phyloP scores from a whole-genome alignment of 345 rosid species.

The Durio zibethinus region DNA sequence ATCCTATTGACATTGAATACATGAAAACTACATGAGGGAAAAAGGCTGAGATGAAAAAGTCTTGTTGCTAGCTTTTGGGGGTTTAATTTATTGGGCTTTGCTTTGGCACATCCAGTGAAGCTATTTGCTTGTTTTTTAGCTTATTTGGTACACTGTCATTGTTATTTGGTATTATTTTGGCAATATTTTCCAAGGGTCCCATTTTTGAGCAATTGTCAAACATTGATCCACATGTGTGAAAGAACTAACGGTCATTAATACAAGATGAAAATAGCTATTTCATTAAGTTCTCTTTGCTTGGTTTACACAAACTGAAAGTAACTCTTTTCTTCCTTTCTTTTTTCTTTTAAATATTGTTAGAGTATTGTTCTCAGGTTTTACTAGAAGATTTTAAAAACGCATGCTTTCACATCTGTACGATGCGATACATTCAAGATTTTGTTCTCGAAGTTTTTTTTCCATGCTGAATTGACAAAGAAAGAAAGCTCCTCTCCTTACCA shows the following conservation, averaged over 20 bases:
- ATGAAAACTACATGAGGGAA: constrained; percentile 34
- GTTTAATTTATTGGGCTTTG: background rate
- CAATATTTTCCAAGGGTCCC: constrained; percentile 27
- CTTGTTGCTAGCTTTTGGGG: constrained; percentile 27
- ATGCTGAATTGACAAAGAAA: no score
- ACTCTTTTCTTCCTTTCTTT: background rate
- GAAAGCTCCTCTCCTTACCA: no score
- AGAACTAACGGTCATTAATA: constrained; percentile 19
- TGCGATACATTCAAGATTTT: no score
- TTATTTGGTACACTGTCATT: constrained; percentile 27
- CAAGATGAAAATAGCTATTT: background rate
- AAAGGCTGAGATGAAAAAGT: constrained; percentile 37
- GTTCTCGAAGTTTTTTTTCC: no score
- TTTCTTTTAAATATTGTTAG: no score
- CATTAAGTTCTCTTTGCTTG: background rate
- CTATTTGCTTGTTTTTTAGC: constrained; percentile 34
- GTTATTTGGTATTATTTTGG: constrained; percentile 28
- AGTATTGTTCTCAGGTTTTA: no score
- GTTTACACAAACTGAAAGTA: constrained; percentile 4
- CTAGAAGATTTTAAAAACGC: no score
- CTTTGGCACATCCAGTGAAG: constrained; percentile 45
- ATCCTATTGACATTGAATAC: constrained; percentile 18
- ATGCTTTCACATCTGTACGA: background rate
- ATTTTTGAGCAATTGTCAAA: constrained; percentile 25
- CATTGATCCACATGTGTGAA: constrained; percentile 30